These are phyloP conservation scores for Candida succiphila DNA, from an alignment of 805 yeast genomes.

Conservation along the genomic window DNA sequence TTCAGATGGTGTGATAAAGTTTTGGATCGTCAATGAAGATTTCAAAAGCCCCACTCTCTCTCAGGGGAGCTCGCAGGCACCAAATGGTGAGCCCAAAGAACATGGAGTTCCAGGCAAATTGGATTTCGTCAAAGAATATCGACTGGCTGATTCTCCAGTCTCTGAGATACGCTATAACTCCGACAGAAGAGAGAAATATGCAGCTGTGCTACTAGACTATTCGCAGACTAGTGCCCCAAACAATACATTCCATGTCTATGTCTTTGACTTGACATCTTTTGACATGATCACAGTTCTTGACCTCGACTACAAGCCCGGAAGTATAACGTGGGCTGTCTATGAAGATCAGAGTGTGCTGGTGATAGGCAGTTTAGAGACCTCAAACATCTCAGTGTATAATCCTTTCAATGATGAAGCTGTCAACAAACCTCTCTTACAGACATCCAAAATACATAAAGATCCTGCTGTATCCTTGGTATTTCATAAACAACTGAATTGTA, in stretches of 20 bases:
- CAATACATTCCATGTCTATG: constrained; percentile 7
- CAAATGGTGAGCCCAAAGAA: neutral
- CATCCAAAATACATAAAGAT: constrained; percentile 11
- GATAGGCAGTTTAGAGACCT: constrained; percentile 8
- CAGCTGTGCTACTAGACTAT: constrained; percentile 13
- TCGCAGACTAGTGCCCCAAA: neutral
- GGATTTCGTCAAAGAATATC: constrained; percentile 23
- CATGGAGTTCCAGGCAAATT: constrained; percentile 8
- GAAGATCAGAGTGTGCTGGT: constrained; percentile 5
- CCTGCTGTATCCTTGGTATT: constrained; percentile 15
- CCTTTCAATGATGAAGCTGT: constrained; percentile 3
- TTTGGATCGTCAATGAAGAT: constrained; percentile 16
- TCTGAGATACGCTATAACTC: constrained; percentile 5
- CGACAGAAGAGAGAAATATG: constrained; percentile 11
- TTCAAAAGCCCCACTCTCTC: neutral
- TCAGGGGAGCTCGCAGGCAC: no score
- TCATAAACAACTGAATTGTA: constrained; percentile 14
- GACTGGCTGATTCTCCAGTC: constrained; percentile 11
- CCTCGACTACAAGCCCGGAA: constrained; percentile 16
- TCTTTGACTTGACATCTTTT: constrained; percentile 24
- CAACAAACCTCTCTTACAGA: constrained; percentile 3
- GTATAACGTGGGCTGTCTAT: constrained; percentile 11
- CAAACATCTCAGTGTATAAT: constrained; percentile 13
- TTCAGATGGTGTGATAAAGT: constrained; percentile 23
- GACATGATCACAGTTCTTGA: constrained; percentile 26